Conservation (phyloP, 2,329 filamentous ascomycete genomes). For the Didymosphaeria variabile region DNA sequence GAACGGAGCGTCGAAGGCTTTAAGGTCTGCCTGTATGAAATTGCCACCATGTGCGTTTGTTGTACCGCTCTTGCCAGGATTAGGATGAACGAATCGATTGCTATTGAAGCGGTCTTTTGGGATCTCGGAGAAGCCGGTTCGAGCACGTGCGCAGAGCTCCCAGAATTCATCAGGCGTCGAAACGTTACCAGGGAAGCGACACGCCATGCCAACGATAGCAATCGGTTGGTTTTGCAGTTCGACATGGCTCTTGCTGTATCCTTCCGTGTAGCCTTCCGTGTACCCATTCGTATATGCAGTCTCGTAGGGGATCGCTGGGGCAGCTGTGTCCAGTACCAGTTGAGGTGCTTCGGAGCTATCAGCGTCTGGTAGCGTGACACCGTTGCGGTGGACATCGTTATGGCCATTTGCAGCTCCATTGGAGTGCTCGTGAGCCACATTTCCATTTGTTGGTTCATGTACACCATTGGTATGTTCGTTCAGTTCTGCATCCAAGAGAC, state of each 20-base stretch:
- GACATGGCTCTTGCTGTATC: conserved; percentile 23
- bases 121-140: conserved; percentile 47
- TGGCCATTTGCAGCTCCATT: conserved; percentile 14
- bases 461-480: conserved; percentile 9
- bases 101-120: conserved; percentile 51
- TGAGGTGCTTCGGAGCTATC: not conserved
- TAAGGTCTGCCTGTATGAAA: conserved; percentile 33
- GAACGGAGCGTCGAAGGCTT: conserved; percentile 41
- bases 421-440: not conserved
- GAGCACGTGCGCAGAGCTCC: conserved; percentile 33
- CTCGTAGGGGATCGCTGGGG: conserved; percentile 6
- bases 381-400: not conserved
- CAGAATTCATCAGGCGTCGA: conserved; percentile 39
- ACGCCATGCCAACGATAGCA: conserved; percentile 52
- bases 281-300: conserved; percentile 26
- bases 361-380: not conserved
- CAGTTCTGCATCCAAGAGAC: conserved; percentile 10
- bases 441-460: not conserved
- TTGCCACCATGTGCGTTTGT: conserved; percentile 40
- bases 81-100: conserved; percentile 49
- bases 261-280: conserved; percentile 30
- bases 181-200: conserved; percentile 35
- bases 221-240: conserved; percentile 32
- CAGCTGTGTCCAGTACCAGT: conserved; percentile 2
- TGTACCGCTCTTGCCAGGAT: conserved; percentile 46